Base-by-base conservation (phyloP, 2,329 filamentous ascomycete genomes). In the Botrytis porri region DNA sequence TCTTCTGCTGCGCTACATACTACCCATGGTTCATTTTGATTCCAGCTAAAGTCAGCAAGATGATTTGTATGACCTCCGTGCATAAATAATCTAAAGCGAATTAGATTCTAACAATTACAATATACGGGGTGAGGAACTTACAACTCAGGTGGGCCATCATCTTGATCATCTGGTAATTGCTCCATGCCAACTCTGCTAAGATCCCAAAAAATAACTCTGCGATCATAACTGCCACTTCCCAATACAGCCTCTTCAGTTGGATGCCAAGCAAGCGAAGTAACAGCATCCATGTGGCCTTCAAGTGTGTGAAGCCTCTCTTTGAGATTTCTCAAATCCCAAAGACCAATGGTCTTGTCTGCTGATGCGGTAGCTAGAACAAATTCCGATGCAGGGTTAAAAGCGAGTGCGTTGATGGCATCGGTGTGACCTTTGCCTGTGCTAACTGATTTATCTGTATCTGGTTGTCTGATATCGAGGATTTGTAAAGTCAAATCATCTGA, bases 11-110 rank as follows among this genome's bases (percentile, higher is more conserved):
- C 95, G 75, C 93, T 97, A 82, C 94, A 95, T 77, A 99, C 93
- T 72, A 98, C 89, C 97, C 97, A 99, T 7, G 95, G 95, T 79
- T 98, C 94, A 81, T 97, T 97, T 77, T 90, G 89, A 83, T 99
- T 99, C 95, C 95, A 99, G 83, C 92, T 95, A 80, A 99, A 99
- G 83, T 99, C 97, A 51, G 93, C 94, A 75, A 99, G 89, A 77
- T 97, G 92, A 83, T 98, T 98, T 18, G 96, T 99, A 84, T 99
- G 97, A 45, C 96, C 96, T 75, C 96, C 96, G 80, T 99, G 96
- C 95, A 99, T 98, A 84, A 99, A 99, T 1, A 99, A 85, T 64
- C 93, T 94, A 75, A 62, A 57, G 75, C 61, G 74, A 70, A 37
- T 61, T 71, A 73, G 62, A 48, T 32, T 45, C 14, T n/a, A n/a